Conservation (phyloP, 371 early-diverging fungal species). For the Batkoa obscura region DNA sequence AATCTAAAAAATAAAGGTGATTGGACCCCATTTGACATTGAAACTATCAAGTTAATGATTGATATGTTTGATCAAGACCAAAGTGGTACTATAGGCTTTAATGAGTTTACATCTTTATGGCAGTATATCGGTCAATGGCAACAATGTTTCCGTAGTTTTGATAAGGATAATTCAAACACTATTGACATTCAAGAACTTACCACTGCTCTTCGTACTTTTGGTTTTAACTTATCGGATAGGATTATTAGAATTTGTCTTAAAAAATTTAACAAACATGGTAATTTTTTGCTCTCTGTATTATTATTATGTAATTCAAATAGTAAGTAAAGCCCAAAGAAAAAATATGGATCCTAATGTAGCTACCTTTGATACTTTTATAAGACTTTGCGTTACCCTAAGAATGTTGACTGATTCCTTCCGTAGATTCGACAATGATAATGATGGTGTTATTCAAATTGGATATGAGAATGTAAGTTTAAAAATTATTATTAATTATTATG, state of each 20-base stretch:
- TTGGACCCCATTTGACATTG: constrained; percentile 22
- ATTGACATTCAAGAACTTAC: constrained; percentile 51
- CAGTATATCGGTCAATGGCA: constrained; percentile 55
- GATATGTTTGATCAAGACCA: constrained; percentile 38
- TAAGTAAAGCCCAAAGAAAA: too few relatives aligned
- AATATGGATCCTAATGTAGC: too few relatives aligned
- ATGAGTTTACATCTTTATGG: constrained; percentile 64
- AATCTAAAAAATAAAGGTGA: constrained; percentile 14
- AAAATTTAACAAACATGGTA: constrained; percentile 41
- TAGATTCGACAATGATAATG: constrained; percentile 26
- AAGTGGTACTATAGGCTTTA: constrained; percentile 45
- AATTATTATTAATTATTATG: too few relatives aligned
- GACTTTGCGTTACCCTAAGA: constrained; percentile 43
- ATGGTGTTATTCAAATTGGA: constrained; percentile 32
- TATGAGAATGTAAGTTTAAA: constrained; percentile 21
- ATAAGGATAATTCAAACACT: constrained; percentile 52
- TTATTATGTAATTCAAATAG: too few relatives aligned
- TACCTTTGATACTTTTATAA: constrained; percentile 51
- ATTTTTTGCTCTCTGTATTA: too few relatives aligned
- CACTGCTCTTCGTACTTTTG: constrained; percentile 54
- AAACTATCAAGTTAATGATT: constrained; percentile 22
- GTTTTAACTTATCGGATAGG: constrained; percentile 38
- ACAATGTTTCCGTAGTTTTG: constrained; percentile 58
- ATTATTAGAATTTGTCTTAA: constrained; percentile 29
- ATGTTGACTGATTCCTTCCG: constrained; percentile 39